Conservation (phyloP, 495 filamentous ascomycete genomes). For the Aspergillus conjunctus region DNA sequence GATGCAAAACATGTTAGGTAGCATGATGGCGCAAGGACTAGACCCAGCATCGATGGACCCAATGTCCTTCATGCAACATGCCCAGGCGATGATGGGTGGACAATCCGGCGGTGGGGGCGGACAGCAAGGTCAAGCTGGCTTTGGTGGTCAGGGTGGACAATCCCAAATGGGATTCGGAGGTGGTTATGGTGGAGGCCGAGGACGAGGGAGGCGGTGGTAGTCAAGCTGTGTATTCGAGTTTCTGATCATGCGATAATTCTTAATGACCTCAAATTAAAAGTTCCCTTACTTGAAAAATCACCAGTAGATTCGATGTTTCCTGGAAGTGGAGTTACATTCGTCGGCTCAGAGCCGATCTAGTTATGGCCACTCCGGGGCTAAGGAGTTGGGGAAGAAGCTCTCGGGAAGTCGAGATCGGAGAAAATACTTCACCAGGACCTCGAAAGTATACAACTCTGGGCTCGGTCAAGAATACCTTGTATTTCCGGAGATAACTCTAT, state of each 20-base stretch:
- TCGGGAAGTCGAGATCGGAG: too few relatives aligned
- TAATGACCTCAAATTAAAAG: conserved; percentile 19
- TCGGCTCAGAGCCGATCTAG: too few relatives aligned
- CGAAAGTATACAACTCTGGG: too few relatives aligned
- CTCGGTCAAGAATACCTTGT: background rate
- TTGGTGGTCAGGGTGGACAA: conserved; percentile 47
- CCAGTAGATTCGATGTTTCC: too few relatives aligned
- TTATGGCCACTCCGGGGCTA: conserved; percentile 18
- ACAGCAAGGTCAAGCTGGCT: conserved; percentile 44
- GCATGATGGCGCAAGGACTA: conserved; percentile 81
- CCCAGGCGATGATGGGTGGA: conserved; percentile 54
- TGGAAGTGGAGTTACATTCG: too few relatives aligned
- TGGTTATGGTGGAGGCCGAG: conserved; percentile 51
- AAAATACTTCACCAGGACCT: background rate
- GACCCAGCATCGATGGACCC: conserved; percentile 80
- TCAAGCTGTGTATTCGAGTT: background rate
- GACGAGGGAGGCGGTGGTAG: conserved; percentile 50
- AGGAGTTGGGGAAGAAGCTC: conserved; percentile 17
- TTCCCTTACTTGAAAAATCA: background rate
- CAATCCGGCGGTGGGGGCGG: conserved; percentile 44
- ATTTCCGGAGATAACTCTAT: background rate
- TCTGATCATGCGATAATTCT: conserved; percentile 20
- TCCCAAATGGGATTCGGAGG: conserved; percentile 55
- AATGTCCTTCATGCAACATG: conserved; percentile 56
- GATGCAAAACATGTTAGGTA: conserved; percentile 80